These are phyloP conservation scores for Blastobotrys parvus DNA, from an alignment of 805 yeast species.

Conservation along the genomic window DNA sequence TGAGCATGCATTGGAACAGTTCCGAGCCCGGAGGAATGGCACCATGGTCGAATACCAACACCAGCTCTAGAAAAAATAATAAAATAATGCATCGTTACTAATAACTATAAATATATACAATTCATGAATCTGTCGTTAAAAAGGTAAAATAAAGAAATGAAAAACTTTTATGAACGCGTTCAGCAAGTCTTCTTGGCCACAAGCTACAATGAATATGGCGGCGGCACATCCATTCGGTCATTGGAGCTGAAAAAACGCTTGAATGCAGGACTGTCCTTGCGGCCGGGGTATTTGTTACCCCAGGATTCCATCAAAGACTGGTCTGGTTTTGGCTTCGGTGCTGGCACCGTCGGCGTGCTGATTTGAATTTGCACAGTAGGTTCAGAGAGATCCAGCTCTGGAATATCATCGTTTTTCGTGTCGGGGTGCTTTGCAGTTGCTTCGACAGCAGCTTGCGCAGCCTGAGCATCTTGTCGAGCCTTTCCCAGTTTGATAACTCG, in stretches of 20 bases:
- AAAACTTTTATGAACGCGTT: neutral
- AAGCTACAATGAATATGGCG: constrained; percentile 12
- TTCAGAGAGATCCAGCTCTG: neutral
- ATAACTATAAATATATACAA: too few species aligned
- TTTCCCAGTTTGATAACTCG: constrained; percentile 24
- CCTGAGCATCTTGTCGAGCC: too few species aligned
- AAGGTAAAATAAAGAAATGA: neutral
- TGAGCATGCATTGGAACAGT: neutral
- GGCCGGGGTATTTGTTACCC: neutral
- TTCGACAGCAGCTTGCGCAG: too few species aligned
- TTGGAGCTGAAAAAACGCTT: constrained; percentile 15
- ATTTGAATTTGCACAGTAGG: neutral
- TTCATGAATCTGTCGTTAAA: neutral
- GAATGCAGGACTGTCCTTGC: constrained; percentile 9
- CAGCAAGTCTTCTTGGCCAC: neutral
- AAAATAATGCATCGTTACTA: too few species aligned
- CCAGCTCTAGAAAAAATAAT: too few species aligned
- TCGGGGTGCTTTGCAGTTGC: neutral
- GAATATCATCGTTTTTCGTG: too few species aligned
- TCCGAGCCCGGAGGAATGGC: neutral
- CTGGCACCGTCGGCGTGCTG: too few species aligned
- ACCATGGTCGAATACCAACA: too few species aligned
- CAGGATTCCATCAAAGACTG: neutral
- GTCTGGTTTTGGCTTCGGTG: neutral
- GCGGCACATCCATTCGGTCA: constrained; percentile 10